Conservation (phyloP, 192 early-diverging fungal genomes). For the Gaertneriomyces sp. region DNA sequence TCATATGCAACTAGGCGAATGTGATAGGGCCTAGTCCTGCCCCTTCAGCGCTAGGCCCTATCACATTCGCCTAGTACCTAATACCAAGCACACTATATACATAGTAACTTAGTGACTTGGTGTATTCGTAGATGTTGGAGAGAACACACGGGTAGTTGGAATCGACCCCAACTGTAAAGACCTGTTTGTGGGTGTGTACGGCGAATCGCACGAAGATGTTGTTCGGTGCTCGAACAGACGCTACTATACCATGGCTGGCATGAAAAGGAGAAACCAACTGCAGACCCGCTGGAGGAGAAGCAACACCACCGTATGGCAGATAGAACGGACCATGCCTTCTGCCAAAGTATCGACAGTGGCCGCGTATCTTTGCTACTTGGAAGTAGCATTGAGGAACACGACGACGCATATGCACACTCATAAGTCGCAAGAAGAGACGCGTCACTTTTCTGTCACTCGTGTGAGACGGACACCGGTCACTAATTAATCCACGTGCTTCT, state of each 20-base stretch:
- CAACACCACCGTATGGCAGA: neutral
- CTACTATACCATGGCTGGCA: neutral
- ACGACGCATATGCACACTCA: no score
- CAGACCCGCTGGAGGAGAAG: neutral
- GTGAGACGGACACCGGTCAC: no score
- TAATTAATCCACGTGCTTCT: no score
- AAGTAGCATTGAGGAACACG: neutral
- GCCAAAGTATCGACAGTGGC: neutral
- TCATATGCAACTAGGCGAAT: no score
- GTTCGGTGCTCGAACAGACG: neutral
- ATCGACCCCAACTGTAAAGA: conserved; percentile 1
- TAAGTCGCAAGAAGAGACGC: no score
- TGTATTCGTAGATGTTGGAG: no score
- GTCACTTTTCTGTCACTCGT: no score
- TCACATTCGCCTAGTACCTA: no score
- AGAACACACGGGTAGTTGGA: conserved; percentile 5
- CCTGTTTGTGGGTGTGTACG: conserved; percentile 5
- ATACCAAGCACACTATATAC: no score
- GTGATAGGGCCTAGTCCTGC: no score
- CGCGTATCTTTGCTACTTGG: neutral
- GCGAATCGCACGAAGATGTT: neutral
- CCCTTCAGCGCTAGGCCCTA: no score
- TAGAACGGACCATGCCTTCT: neutral
- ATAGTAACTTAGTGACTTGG: no score
- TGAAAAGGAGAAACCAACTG: neutral